Evolutionary conservation across 352 stramenopile genomes (phyloP).

Genomic region (Pythium biforme): DNA sequence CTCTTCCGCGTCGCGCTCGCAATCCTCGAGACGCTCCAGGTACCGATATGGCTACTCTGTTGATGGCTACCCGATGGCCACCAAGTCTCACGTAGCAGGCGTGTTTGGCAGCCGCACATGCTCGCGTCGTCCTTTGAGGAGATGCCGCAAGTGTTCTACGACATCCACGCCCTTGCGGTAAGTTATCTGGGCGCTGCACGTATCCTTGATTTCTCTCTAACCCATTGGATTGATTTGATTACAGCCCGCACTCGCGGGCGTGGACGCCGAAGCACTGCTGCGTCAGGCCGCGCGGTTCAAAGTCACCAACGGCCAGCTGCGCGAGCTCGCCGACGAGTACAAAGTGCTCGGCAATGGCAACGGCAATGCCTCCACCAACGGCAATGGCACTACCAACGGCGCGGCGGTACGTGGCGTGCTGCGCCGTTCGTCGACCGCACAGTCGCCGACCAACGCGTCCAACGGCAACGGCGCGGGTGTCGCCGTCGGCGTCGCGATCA

Average conservation of each 20-base stretch:
- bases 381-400: not conserved
- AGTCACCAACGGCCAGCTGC: conserved; percentile 21
- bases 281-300: conserved; percentile 35
- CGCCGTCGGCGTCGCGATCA: conserved; percentile 9
- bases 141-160: conserved; percentile 75
- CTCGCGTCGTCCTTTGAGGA: conserved; percentile 65
- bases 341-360: conserved; percentile 6
- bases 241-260: conserved; percentile 33
- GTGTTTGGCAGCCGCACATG: conserved; percentile 37
- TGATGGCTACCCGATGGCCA: no score
- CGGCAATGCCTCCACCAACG: no score
- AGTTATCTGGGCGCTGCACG: no score
- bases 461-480: not conserved
- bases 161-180: conserved; percentile 62
- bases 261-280: conserved; percentile 27
- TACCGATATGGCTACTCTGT: conserved; percentile 18
- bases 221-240: not conserved
- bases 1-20: conserved; percentile 63
- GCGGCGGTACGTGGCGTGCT: not conserved
- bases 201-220: no score
- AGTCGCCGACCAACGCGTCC: not conserved
- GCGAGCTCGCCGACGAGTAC: conserved; percentile 16
- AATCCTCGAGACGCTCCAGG: conserved; percentile 54
- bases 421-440: not conserved
- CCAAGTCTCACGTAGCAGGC: not conserved